A percentile compares a stretch with the other conserved stretches of the same genome.
Evolutionary conservation across 2,329 filamentous ascomycete species (phyloP).

Genomic region (Aspergillus sclerotialis): DNA sequence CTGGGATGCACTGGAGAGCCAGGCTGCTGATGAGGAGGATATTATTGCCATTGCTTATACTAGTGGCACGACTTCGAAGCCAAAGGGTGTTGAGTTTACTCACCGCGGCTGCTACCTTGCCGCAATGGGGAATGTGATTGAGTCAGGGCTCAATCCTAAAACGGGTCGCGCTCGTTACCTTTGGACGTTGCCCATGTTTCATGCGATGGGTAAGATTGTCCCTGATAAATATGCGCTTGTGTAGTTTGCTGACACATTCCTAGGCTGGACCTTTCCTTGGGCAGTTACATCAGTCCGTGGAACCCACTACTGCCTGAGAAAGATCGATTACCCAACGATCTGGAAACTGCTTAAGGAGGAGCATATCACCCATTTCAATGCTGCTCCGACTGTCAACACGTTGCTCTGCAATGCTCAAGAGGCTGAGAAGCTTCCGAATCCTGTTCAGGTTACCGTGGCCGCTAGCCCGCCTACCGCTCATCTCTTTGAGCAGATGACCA

Average conservation of each 20-base stretch:
- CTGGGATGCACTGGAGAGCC: conserved; percentile 69
- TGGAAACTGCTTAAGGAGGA: conserved; percentile 85
- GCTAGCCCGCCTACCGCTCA: conserved; percentile 84
- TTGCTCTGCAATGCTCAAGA: conserved; percentile 74
- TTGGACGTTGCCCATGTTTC: conserved; percentile 89
- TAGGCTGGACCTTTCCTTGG: conserved; percentile 85
- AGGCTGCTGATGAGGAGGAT: conserved; percentile 68
- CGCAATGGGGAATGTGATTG: conserved; percentile 75
- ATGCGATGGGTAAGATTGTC: conserved; percentile 52
- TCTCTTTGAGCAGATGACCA: conserved; percentile 88
- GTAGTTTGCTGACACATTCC: conserved; percentile 1
- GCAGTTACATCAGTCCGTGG: conserved; percentile 85
- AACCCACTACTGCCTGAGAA: conserved; percentile 90
- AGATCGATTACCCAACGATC: conserved; percentile 89
- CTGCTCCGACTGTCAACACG: conserved; percentile 93
- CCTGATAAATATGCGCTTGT: background rate
- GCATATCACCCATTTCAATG: conserved; percentile 88
- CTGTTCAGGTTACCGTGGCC: conserved; percentile 83
- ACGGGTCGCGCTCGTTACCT: conserved; percentile 70
- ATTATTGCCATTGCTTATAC: conserved; percentile 88
- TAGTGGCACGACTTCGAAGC: conserved; percentile 81
- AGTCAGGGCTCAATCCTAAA: conserved; percentile 72
- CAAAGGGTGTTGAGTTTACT: conserved; percentile 90
- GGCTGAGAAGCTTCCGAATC: conserved; percentile 60
- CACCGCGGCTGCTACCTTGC: conserved; percentile 84